Evolutionary conservation across 768 basidiomycete species (phyloP), one percentile per base, ranked within the genome.

Genomic region (Rhodocollybia butyracea): DNA sequence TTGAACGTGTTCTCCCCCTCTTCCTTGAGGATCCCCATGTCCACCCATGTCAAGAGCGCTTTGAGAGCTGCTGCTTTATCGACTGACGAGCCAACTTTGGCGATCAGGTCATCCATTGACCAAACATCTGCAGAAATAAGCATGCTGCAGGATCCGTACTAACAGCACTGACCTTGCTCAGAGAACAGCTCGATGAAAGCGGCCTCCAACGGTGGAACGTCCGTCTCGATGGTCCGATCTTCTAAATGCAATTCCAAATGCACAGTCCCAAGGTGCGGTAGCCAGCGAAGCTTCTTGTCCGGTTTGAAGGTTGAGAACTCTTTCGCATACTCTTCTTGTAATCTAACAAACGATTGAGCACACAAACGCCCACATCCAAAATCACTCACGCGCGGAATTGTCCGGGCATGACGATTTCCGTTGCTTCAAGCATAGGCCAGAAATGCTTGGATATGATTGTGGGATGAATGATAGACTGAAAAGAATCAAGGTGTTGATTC

Each of bases 391-490:
- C 70, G 61, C 83, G 81, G 64, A 97, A 86, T 66, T 93, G 91
- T 2, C 91, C 91, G 0, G 95, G 92, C 80, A 98, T 88, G 40
- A 76, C 67, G 56, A 97, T 77, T 15, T 80, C 80, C 54, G 83
- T 83, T 2, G 86, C 72, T 62, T 91, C 88, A 24, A 97, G 76
- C 1, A 86, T 73, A 0, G 97, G 97, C 97, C 97, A 99, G 71
- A 98, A 99, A 62, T 96, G 86, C 12, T 85, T 82, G 11, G 97
- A 98, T 36, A 98, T 89, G 62, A 99, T 87, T 1, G 88, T 89
- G 1, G 95, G 91, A 63, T 95, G 92, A 2, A 98, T 73, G 15
- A 84, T 74, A 5, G 83, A 83, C 87, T 92, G n/a, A n/a, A n/a
- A n/a, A 57, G n/a, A 24, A 17, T 46, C 38, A 24, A 48, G 24